phyloP scores from a whole-genome alignment of 495 filamentous ascomycete genomes.

The Corynascus novoguineensis region DNA sequence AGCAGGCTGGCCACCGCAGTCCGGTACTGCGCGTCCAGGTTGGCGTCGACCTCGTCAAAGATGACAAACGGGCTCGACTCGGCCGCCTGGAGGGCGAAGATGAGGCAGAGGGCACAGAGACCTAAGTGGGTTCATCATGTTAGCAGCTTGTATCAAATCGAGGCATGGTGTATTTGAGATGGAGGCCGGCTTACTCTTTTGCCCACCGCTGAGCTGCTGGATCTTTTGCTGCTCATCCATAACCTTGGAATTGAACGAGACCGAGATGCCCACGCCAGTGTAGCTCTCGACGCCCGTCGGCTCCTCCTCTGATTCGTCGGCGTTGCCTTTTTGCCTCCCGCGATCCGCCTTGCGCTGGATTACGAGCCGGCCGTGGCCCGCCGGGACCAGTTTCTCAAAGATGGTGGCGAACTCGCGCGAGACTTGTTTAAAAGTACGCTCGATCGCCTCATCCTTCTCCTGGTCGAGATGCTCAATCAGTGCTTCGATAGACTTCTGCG shows the following conservation, averaged over 20 bases:
- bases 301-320: slow-evolving; percentile 64
- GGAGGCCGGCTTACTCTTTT: slow-evolving; percentile 70
- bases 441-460: slow-evolving; percentile 91
- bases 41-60: slow-evolving; percentile 98
- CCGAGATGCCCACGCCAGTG: slow-evolving; percentile 94
- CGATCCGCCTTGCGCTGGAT: slow-evolving; percentile 88
- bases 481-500: slow-evolving; percentile 79
- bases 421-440: slow-evolving; percentile 97
- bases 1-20: slow-evolving; percentile 89
- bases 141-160: background rate
- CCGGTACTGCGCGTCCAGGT: slow-evolving; percentile 94
- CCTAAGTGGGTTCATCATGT: slow-evolving; percentile 43
- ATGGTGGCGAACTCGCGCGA: slow-evolving; percentile 84
- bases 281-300: slow-evolving; percentile 84
- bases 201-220: slow-evolving; percentile 91
- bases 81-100: slow-evolving; percentile 98
- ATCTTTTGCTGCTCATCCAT: slow-evolving; percentile 95
- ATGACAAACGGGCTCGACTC: slow-evolving; percentile 98
- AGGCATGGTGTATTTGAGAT: slow-evolving; percentile 24
- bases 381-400: slow-evolving; percentile 92
- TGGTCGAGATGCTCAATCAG: slow-evolving; percentile 89
- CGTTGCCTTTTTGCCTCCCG: slow-evolving; percentile 40
- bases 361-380: slow-evolving; percentile 82
- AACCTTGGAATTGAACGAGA: slow-evolving; percentile 96
- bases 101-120: slow-evolving; percentile 88